Base-by-base conservation (phyloP, 106 monocot species). In the Triglochin maritima region DNA sequence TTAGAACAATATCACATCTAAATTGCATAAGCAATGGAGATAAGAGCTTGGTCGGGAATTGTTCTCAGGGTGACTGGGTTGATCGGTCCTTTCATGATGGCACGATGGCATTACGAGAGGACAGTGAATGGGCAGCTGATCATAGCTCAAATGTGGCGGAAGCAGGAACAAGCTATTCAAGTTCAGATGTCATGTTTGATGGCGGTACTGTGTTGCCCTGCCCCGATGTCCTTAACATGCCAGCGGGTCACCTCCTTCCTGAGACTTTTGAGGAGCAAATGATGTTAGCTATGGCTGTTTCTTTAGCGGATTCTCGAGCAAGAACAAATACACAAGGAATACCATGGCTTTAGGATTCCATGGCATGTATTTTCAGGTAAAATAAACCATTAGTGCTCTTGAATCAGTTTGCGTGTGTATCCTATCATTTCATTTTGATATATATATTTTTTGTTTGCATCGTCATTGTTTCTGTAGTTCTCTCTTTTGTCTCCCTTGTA, bases 231-330 rank as follows among this genome's bases (percentile, higher is more conserved):
- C 3, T 15, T 4, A 50, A 47, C 13, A 51, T 72, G 64, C 12
- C 69, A 55, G 49, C 72, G 3, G 76, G 67, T 7, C 69, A 80
- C 63, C 52, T 78, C 51, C 8, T 86, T 51, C 95, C 85, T 1
- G 91, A 91, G 48, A 84, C 80, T 61, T 91, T 83, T 49, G 91
- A 96, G 71, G 88, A 96, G 80, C 86, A 96, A 70, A 83, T 91
- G 90, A 91, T 83, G 85, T 71, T 91, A 17, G 88, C 85, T n/a
- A 85, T 88, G 83, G 84, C 96, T 7, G 78, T 96, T 82, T 88
- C 96, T 1, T 55, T 88, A 5, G 83, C 81, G 2, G 95, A 90
- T 15, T 84, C 87, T 41, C 72, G 81, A 46, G 74, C 79, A 0
- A 93, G 77, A 70, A 60, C 65, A 46, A 78, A 66, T 59, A 47